Evolutionary conservation across 768 basidiomycete genomes (phyloP), one percentile per base, ranked within the genome.

Genomic region (Suillus variegatus): DNA sequence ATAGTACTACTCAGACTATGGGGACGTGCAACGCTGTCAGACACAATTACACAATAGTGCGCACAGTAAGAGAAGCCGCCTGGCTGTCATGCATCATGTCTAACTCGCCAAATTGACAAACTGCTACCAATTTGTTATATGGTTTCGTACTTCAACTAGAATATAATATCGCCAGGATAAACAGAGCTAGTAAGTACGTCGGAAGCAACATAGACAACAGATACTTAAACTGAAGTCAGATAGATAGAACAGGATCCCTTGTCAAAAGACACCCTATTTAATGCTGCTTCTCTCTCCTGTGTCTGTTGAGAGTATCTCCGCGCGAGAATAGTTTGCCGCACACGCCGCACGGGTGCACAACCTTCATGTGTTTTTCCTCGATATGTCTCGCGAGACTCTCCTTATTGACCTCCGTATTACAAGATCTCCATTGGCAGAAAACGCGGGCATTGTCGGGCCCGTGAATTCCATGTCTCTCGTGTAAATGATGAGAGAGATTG

Each of bases 361-460:
- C 66, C 12, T 41, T 55, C 3, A 75, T 60, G 25, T 75, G 76
- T 2, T 2, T 63, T 20, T 77, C 74, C 51, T 76, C 68, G 0
- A 77, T 54, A 14, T 75, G 75, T 1, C 76, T 41, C 40, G 10
- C 3, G 3, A 60, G 25, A 28, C 2, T 28, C 67, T 14, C n/a
- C 18, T 18, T 25, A 0, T 43, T 43, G 10, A 60, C 0, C 10
- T 13, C 40, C 25, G 0, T 10, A 4, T 25, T 3, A 20, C 58
- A 60, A 20, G 18, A 3, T 0, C 18, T 6, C 58, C 58, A 60
- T 20, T 0, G 25, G 40, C 58, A 60, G 6, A 0, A 1, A 18
- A 40, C 6, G 6, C 3, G 40, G 6, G 18, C 7, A 43, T 20
- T 6, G 5, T 6, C 40, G 0, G 32, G 7, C 16, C 25, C 57